Base-by-base conservation (phyloP, 148 eudicot species). In the Persicaria tinctoria region DNA sequence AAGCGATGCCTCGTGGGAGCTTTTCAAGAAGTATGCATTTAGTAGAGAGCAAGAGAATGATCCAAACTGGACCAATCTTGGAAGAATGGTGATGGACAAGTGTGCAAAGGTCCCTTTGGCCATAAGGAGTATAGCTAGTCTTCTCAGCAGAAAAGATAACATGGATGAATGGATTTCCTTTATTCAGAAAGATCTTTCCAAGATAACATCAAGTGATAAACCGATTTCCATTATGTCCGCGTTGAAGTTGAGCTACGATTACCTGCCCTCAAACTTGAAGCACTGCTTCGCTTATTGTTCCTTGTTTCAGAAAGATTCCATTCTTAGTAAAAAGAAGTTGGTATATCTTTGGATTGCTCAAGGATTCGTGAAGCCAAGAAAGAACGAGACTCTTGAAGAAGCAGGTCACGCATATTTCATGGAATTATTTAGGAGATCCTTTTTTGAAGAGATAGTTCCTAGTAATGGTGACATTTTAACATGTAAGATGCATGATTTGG, bases 1-100 rank as follows among this genome's bases (percentile, higher is more conserved):
- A 6, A 76, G 70, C 17, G 76, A 70, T 13, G 76, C 74, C 66
- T 76, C 82, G 11, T 78, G 82, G 78, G 20, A 56, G 16, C 68
- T 53, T 4, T 53, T 53, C n/a, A 53, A 16, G 6, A 53, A 53
- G 57, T 16, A 9, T 9, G 57, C n/a, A 16, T 53, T 53, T 53
- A 16, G 1, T 10, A 16, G 11, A 10, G 53, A 38, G 2, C 57
- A 53, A 9, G 57, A 53, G n/a, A 16, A 53, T 53, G n/a, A 53
- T 53, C n/a, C 57, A 10, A 53, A 53, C 13, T 53, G 11, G 11
- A 1, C 11, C 5, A 53, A 53, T 9, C 11, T 53, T 10, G 57
- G 13, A 9, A 16, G n/a, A 16, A 53, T 9, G n/a, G n/a, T 53
- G 2, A 10, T 16, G 57, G 57, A 9, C 4, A 16, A 16, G 57